phyloP scores from a whole-genome alignment of 1,284 basidiomycete species.

The Tausonia pullulans region DNA sequence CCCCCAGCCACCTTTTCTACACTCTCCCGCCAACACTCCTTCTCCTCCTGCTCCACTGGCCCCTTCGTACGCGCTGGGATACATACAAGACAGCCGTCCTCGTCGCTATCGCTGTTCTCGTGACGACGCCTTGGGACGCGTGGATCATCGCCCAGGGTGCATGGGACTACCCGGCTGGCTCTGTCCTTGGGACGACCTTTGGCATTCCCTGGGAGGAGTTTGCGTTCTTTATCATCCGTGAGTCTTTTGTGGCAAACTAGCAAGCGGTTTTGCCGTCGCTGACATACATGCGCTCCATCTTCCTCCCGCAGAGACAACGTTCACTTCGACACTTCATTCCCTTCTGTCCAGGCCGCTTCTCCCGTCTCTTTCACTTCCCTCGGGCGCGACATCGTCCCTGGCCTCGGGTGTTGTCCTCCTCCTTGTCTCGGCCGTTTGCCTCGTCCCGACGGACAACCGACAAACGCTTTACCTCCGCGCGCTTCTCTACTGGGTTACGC shows the following conservation, averaged over 20 bases:
- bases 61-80: background rate
- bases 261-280: background rate
- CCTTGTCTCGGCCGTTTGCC: background rate
- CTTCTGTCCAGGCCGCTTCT: slow-evolving; percentile 4
- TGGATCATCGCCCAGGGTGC: slow-evolving; percentile 10
- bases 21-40: slow-evolving; percentile 1
- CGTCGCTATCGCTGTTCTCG: background rate
- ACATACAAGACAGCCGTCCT: background rate
- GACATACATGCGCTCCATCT: background rate
- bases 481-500: background rate
- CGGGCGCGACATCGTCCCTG: background rate
- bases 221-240: background rate
- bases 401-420: background rate
- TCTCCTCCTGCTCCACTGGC: background rate
- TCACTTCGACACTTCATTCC: background rate
- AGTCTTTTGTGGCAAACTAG: background rate
- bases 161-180: slow-evolving; percentile 3
- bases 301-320: background rate
- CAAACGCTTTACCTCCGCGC: background rate
- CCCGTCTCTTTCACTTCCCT: slow-evolving; percentile 4
- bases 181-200: background rate
- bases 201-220: background rate
- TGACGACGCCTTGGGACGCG: slow-evolving; percentile 7
- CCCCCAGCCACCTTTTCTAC: slow-evolving; percentile 1
- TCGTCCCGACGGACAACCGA: background rate